Evolutionary conservation across 2,329 filamentous ascomycete genomes (phyloP).

Genomic region (Trichoderma pleuroti): DNA sequence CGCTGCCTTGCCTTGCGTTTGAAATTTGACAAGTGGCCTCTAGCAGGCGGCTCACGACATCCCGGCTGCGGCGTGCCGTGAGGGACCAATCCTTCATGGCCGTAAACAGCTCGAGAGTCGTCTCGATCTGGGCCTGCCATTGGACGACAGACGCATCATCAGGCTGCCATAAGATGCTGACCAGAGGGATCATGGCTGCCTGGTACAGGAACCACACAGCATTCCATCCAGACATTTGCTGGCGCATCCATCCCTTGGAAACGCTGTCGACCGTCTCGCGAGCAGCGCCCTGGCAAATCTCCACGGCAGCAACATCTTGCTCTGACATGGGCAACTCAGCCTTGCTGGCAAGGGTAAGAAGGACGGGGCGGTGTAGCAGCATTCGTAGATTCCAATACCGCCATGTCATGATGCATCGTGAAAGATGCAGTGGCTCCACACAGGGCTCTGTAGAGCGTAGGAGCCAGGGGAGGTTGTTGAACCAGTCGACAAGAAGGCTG

Average conservation of each 20-base stretch:
- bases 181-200: conserved; percentile 72
- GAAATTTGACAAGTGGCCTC: conserved; percentile 46
- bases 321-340: conserved; percentile 48
- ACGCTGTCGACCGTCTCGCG: conserved; percentile 71
- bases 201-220: conserved; percentile 81
- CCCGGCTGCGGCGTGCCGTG: conserved; percentile 58
- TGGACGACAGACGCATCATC: conserved; percentile 45
- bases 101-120: conserved; percentile 57
- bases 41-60: conserved; percentile 62
- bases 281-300: conserved; percentile 66
- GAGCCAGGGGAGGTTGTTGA: conserved; percentile 65
- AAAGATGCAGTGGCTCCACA: conserved; percentile 66
- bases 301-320: conserved; percentile 65
- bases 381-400: conserved; percentile 75
- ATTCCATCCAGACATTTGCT: conserved; percentile 77
- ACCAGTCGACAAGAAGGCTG: conserved; percentile 67
- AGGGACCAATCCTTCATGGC: conserved; percentile 64
- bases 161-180: conserved; percentile 69
- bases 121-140: conserved; percentile 57
- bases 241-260: conserved; percentile 63
- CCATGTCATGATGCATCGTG: conserved; percentile 76
- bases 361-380: conserved; percentile 68
- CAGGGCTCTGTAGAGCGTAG: conserved; percentile 63
- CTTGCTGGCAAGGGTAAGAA: conserved; percentile 60
- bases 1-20: not conserved